phyloP scores from a whole-genome alignment of 345 rosid genomes.

The Populus nigra region DNA sequence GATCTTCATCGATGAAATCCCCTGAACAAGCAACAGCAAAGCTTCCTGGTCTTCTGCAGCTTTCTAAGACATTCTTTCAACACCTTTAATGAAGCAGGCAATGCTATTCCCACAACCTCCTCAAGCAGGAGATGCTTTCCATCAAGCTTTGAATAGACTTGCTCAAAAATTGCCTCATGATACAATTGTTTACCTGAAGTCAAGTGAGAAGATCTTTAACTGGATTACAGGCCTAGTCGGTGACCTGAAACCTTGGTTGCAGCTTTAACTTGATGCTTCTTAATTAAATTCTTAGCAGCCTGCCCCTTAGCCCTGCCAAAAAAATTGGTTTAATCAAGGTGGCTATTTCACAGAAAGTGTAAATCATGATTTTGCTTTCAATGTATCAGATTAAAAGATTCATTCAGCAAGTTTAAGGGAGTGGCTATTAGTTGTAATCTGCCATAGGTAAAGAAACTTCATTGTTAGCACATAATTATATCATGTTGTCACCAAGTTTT shows the following conservation, averaged over 20 bases:
- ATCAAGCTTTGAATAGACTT: constrained; percentile 19
- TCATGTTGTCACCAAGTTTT: neutral
- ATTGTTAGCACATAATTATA: constrained; percentile 1
- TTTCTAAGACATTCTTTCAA: too few species aligned
- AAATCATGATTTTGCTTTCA: neutral
- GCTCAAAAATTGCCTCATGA: constrained; percentile 55
- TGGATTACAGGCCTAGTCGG: constrained; percentile 88
- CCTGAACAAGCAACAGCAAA: too few species aligned
- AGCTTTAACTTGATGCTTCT: neutral
- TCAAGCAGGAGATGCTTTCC: constrained; percentile 25
- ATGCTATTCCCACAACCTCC: constrained; percentile 23
- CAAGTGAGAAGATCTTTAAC: constrained; percentile 58
- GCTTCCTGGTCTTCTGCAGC: too few species aligned
- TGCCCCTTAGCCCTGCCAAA: neutral
- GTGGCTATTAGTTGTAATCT: neutral
- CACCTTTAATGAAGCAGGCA: too few species aligned
- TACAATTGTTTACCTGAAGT: constrained; percentile 48
- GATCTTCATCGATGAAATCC: too few species aligned
- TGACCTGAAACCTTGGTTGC: constrained; percentile 85
- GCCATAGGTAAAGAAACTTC: neutral
- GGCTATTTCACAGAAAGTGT: neutral
- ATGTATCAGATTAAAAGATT: neutral
- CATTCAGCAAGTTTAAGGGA: constrained; percentile 1
- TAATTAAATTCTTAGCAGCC: neutral
- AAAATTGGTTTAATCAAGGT: neutral